These are phyloP conservation scores for Fusarium xyrophilum DNA, from an alignment of 2,329 filamentous ascomycete species.

Conservation along the genomic window DNA sequence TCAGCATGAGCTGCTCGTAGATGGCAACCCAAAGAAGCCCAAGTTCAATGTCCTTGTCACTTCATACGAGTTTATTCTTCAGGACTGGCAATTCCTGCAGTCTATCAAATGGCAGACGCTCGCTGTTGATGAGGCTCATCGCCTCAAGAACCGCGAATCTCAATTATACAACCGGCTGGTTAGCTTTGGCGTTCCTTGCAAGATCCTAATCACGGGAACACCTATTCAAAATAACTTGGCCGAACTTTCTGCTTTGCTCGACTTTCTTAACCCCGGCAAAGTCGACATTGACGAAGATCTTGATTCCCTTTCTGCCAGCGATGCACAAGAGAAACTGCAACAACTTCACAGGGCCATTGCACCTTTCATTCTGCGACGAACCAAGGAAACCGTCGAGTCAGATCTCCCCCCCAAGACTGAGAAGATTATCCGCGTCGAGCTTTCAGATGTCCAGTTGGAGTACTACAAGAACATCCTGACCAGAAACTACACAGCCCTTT, in stretches of 20 bases:
- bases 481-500: constrained; percentile 92
- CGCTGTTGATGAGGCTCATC: constrained; percentile 94
- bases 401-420: constrained; percentile 96
- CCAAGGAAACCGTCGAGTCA: constrained; percentile 96
- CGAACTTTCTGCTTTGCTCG: constrained; percentile 89
- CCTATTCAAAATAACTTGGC: constrained; percentile 97
- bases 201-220: constrained; percentile 93
- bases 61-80: constrained; percentile 94
- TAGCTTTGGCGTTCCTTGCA: constrained; percentile 85
- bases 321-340: constrained; percentile 85
- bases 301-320: constrained; percentile 76
- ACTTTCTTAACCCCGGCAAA: constrained; percentile 96
- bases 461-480: constrained; percentile 99
- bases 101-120: constrained; percentile 98
- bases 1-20: constrained; percentile 86
- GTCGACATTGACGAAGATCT: constrained; percentile 91
- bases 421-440: constrained; percentile 97
- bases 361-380: constrained; percentile 92
- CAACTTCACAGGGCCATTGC: constrained; percentile 86
- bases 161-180: constrained; percentile 87
- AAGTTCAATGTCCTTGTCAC: constrained; percentile 99
- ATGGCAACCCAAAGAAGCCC: constrained; percentile 84
- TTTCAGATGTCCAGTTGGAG: constrained; percentile 94
- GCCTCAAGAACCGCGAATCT: constrained; percentile 94
- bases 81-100: constrained; percentile 82